These are phyloP conservation scores for Suillus plorans DNA, from an alignment of 768 basidiomycete species.

Conservation along the genomic window DNA sequence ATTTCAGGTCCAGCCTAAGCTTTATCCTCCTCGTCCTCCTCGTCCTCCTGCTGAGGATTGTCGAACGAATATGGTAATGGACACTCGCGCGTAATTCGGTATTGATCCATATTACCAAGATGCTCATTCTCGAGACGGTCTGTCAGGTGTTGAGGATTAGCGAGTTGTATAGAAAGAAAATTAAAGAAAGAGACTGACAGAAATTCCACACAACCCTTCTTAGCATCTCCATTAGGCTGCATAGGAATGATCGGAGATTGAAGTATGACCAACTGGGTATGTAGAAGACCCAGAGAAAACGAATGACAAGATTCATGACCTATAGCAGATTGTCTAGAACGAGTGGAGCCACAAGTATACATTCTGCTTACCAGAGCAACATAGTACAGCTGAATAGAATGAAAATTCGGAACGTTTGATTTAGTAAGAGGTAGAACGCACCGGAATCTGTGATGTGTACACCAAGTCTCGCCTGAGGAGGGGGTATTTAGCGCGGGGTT, in stretches of 20 bases:
- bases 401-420: neutral
- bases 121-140: slow-evolving; percentile 91
- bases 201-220: slow-evolving; percentile 92
- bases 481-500: slow-evolving; percentile 50
- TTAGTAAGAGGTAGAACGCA: slow-evolving; percentile 30
- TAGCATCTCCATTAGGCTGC: slow-evolving; percentile 70
- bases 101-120: slow-evolving; percentile 90
- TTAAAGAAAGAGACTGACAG: slow-evolving; percentile 46
- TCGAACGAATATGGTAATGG: slow-evolving; percentile 77
- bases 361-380: slow-evolving; percentile 61
- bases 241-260: slow-evolving; percentile 63
- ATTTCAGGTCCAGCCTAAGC: slow-evolving; percentile 14
- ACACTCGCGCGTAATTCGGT: slow-evolving; percentile 83
- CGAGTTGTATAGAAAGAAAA: neutral
- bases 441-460: slow-evolving; percentile 62
- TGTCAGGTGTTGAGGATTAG: slow-evolving; percentile 24
- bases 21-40: slow-evolving; percentile 45
- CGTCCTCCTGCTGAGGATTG: slow-evolving; percentile 36
- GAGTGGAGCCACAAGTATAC: neutral
- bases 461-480: slow-evolving; percentile 75
- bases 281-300: slow-evolving; percentile 85
- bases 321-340: slow-evolving; percentile 25
- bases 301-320: slow-evolving; percentile 69
- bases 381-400: slow-evolving; percentile 61
- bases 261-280: slow-evolving; percentile 53